These are phyloP conservation scores for Apiotrichum gamsii DNA, from an alignment of 1,284 basidiomycete genomes.

Conservation along the genomic window DNA sequence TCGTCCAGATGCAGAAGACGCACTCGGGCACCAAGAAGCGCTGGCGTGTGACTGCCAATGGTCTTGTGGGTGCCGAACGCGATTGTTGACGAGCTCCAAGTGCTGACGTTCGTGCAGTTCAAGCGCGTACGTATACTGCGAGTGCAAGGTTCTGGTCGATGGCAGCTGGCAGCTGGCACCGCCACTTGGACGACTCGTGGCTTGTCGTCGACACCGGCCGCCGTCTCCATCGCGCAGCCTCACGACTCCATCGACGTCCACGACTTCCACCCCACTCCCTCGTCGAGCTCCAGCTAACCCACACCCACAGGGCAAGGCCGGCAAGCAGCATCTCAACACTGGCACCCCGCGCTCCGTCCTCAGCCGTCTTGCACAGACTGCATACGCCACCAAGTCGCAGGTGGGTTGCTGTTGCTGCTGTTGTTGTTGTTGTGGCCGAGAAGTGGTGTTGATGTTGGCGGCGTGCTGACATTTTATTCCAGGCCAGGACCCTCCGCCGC, in stretches of 20 bases:
- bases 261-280: no score
- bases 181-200: no score
- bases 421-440: no score
- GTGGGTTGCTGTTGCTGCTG: no score
- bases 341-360: slow-evolving; percentile 29
- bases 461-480: neutral
- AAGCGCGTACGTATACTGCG: no score
- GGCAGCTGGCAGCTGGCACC: no score
- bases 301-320: slow-evolving; percentile 27
- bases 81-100: neutral
- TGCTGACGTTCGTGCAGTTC: neutral
- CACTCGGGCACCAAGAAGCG: slow-evolving; percentile 39
- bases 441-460: neutral
- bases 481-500: slow-evolving; percentile 4
- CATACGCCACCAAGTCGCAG: slow-evolving; percentile 32
- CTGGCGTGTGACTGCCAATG: slow-evolving; percentile 18
- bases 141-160: no score
- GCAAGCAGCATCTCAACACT: slow-evolving; percentile 39
- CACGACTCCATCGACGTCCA: no score
- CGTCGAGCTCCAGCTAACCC: no score
- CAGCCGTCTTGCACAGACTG: slow-evolving; percentile 31
- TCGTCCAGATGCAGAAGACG: slow-evolving; percentile 26
- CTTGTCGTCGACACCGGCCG: no score
- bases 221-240: no score
- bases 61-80: slow-evolving; percentile 2